These are phyloP conservation scores for Ophiostoma quercus DNA, from an alignment of 2,329 filamentous ascomycete genomes.

Conservation along the genomic window DNA sequence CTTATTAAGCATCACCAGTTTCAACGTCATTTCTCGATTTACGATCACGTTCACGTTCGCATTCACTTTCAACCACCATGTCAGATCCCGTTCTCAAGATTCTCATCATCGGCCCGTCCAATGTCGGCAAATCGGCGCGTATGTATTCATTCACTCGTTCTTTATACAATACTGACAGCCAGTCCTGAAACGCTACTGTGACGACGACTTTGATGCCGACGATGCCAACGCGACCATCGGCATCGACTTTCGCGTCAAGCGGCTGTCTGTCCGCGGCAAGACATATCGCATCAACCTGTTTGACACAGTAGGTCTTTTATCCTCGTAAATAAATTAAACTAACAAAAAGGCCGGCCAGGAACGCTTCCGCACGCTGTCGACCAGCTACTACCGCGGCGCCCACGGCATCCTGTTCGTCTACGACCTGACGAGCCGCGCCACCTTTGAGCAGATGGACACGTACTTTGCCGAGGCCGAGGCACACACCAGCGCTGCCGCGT, in stretches of 20 bases:
- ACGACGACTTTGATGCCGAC: conserved; percentile 53
- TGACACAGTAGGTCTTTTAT: conserved; percentile 36
- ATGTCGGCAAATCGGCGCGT: conserved; percentile 53
- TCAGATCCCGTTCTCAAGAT: conserved; percentile 48
- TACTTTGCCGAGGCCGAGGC: conserved; percentile 51
- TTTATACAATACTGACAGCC: conserved; percentile 14
- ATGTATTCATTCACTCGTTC: conserved; percentile 30
- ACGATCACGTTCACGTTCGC: background rate
- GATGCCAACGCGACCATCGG: conserved; percentile 52
- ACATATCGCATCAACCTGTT: conserved; percentile 50
- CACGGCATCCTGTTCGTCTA: conserved; percentile 48
- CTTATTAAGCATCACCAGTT: background rate
- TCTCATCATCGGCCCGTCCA: conserved; percentile 51
- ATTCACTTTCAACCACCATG: conserved; percentile 18
- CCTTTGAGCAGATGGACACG: conserved; percentile 47
- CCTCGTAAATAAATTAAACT: background rate
- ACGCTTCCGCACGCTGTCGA: conserved; percentile 47
- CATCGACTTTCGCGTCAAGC: conserved; percentile 55
- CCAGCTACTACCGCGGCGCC: conserved; percentile 47
- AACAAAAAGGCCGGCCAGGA: conserved; percentile 39
- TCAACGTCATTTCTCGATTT: background rate
- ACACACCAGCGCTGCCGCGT: conserved; percentile 38
- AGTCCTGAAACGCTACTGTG: conserved; percentile 53
- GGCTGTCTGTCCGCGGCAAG: conserved; percentile 47
- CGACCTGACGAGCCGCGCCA: conserved; percentile 45